phyloP scores from a whole-genome alignment of 805 yeast species.

The Huiozyma sinensis region DNA sequence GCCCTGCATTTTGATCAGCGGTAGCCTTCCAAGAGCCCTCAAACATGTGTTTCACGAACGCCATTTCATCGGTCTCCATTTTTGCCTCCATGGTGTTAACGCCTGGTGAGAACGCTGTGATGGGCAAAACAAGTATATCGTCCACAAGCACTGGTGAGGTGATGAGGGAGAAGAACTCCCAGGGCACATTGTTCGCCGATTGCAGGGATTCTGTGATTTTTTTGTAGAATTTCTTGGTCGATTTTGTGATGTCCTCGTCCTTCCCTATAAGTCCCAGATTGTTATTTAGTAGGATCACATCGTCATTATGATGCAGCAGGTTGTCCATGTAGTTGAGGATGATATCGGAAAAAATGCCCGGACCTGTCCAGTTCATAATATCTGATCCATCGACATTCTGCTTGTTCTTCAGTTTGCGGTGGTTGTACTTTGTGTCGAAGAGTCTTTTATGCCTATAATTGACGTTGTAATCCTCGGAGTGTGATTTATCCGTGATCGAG shows the following conservation, averaged over 20 bases:
- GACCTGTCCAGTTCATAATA: conserved; percentile 66
- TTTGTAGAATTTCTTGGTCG: conserved; percentile 20
- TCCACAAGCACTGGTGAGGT: conserved; percentile 65
- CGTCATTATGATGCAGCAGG: conserved; percentile 52
- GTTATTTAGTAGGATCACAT: conserved; percentile 35
- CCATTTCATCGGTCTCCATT: conserved; percentile 54
- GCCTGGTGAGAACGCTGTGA: conserved; percentile 80
- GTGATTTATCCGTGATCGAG: conserved; percentile 6
- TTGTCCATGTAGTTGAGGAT: conserved; percentile 61
- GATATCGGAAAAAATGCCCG: conserved; percentile 71
- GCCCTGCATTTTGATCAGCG: conserved; percentile 11
- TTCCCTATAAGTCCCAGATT: conserved; percentile 9
- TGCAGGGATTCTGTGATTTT: conserved; percentile 15
- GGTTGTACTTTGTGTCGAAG: conserved; percentile 9
- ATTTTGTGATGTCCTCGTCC: conserved; percentile 3
- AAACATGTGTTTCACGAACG: conserved; percentile 74
- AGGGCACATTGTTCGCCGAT: conserved; percentile 25
- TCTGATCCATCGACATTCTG: conserved; percentile 30
- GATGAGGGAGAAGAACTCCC: conserved; percentile 74
- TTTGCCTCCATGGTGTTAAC: conserved; percentile 81
- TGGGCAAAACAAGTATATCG: conserved; percentile 81
- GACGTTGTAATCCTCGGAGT: conserved; percentile 18
- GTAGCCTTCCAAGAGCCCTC: conserved; percentile 49
- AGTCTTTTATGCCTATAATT: conserved; percentile 17
- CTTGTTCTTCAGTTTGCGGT: conserved; percentile 10